phyloP scores from a whole-genome alignment of 2,329 filamentous ascomycete genomes.

The Truncatella angustata region DNA sequence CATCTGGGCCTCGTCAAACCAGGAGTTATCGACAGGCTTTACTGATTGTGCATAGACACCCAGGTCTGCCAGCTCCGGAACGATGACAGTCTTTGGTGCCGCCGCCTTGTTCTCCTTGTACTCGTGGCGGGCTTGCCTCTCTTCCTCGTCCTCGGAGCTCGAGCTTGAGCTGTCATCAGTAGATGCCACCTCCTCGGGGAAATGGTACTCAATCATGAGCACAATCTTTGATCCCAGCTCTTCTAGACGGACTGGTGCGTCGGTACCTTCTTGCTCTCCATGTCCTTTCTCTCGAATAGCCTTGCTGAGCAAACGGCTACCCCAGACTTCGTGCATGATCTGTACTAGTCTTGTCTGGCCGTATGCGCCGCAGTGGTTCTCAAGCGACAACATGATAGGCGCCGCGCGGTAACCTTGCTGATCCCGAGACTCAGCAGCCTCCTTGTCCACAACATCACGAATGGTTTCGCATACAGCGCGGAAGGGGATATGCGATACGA shows the following conservation, averaged over 20 bases:
- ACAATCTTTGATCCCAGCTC: constrained; percentile 63
- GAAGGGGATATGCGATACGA: constrained; percentile 65
- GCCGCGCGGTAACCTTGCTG: constrained; percentile 41
- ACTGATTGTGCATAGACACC: constrained; percentile 70
- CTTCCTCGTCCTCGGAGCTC: constrained; percentile 34
- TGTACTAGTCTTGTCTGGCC: constrained; percentile 61
- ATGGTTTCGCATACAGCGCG: constrained; percentile 65
- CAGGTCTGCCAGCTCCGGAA: constrained; percentile 63
- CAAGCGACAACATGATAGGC: constrained; percentile 63
- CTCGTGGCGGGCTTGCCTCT: constrained; percentile 43
- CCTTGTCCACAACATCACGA: constrained; percentile 58
- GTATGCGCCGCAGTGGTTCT: constrained; percentile 62
- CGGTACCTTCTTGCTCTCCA: constrained; percentile 48
- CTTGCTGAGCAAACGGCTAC: constrained; percentile 56
- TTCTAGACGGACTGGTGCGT: constrained; percentile 54
- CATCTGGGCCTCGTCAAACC: constrained; percentile 51
- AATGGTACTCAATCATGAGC: constrained; percentile 67
- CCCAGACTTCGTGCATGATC: constrained; percentile 66
- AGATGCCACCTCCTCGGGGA: constrained; percentile 47
- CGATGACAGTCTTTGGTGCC: constrained; percentile 46
- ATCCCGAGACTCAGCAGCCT: constrained; percentile 44
- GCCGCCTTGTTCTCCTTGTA: constrained; percentile 55
- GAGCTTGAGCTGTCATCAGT: constrained; percentile 29
- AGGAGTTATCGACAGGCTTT: constrained; percentile 64
- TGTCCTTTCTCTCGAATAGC: constrained; percentile 55